Base-by-base conservation (phyloP, 176 grass and related monocot genomes). In the Tillandsia leiboldiana region DNA sequence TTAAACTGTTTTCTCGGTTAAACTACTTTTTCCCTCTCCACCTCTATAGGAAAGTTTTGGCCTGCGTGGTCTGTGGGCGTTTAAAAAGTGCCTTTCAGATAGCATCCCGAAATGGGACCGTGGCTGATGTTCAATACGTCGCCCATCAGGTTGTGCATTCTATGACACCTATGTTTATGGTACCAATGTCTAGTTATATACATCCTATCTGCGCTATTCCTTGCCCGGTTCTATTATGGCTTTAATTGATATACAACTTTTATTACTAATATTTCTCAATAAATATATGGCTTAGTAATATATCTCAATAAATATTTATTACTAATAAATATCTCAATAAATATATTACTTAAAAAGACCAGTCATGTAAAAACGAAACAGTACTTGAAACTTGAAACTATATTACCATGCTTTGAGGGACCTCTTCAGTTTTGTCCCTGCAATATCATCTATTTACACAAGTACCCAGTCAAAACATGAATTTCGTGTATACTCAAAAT, bases 91-190 rank as follows among this genome's bases (percentile, higher is more conserved):
- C 93, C 49, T 97, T 97, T 64, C 93, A 92, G 67, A 84, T 92
- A 87, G 93, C 93, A 71, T 90, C 93, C 49, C 79, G 86, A 74
- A 97, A 89, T 81, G 93, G 93, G 83, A 97, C 83, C 74, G 79
- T 97, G 64, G 93, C 93, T 50, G 93, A 97, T 79, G 89, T 97
- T 79, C 88, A 97, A 73, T 97, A 97, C 83, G 93, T 97, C 77
- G 86, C 93, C 53, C 93, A 97, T 83, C 88, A 96, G 92, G 92
- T 96, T 54, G 65, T 76, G 47, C 70, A 51, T 61, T 49, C 18
- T 26, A 20, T 29, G 14, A 51, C 23, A 22, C n/a, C 18, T 73
- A 3, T 51, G 51, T n/a, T 18, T 20, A 72, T 58, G 51, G 13
- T 48, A 59, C 48, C 3, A 42, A 72, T 15, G 6, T 58, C 15